These are phyloP conservation scores for Phaseolus coccineus DNA, from an alignment of 331 rosid species.

Conservation along the genomic window DNA sequence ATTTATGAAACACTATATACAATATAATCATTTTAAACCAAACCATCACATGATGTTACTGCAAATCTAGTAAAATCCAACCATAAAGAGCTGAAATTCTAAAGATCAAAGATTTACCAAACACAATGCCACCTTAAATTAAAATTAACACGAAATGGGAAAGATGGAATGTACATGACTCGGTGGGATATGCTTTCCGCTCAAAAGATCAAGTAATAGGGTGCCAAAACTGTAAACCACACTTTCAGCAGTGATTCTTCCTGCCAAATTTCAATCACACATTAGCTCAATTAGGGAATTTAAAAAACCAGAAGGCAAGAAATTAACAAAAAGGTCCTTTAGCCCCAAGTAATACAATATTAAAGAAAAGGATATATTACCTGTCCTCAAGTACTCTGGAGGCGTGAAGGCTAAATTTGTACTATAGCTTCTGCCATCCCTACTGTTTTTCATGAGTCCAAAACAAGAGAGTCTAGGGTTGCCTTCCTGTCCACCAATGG, in stretches of 20 bases:
- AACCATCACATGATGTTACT: constrained; percentile 7
- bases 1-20: not conserved
- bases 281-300: constrained; percentile 38
- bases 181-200: constrained; percentile 96
- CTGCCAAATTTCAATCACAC: constrained; percentile 56
- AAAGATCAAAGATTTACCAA: constrained; percentile 22
- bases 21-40: constrained; percentile 14
- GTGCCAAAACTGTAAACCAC: constrained; percentile 93
- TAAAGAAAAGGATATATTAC: constrained; percentile 38
- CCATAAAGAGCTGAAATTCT: constrained; percentile 23
- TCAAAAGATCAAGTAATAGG: constrained; percentile 87
- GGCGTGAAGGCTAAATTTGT: constrained; percentile 96
- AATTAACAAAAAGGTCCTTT: not conserved
- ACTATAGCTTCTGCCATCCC: constrained; percentile 93
- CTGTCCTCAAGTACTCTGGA: constrained; percentile 92
- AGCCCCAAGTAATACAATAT: too few species aligned
- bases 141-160: constrained; percentile 41
- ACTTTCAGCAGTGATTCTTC: constrained; percentile 87
- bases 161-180: constrained; percentile 68
- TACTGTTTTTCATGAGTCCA: constrained; percentile 95
- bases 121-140: constrained; percentile 40
- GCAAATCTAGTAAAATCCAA: constrained; percentile 5
- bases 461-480: constrained; percentile 93
- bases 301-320: constrained; percentile 21
- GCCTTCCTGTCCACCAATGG: constrained; percentile 63